Evolutionary conservation across 2,329 filamentous ascomycete species (phyloP).

Genomic region (Botrytis fabae): DNA sequence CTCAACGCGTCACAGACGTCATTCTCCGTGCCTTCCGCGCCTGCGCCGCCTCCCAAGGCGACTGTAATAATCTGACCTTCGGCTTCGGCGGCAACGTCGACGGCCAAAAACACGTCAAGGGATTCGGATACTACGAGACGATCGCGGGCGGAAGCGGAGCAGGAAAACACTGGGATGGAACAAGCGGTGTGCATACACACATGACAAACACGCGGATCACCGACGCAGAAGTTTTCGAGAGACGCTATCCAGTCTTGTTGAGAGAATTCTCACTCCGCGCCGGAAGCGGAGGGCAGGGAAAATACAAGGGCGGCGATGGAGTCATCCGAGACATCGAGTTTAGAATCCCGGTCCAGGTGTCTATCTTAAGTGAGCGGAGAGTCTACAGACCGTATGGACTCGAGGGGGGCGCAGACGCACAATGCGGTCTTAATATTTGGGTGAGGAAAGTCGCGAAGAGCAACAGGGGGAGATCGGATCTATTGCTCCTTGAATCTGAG

Average conservation of each 20-base stretch:
- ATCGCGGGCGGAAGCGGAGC: constrained; percentile 78
- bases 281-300: constrained; percentile 63
- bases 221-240: constrained; percentile 75
- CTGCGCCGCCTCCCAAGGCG: constrained; percentile 76
- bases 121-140: constrained; percentile 86
- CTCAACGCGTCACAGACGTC: constrained; percentile 79
- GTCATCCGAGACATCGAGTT: constrained; percentile 80
- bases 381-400: constrained; percentile 81
- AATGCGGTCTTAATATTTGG: constrained; percentile 85
- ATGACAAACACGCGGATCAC: constrained; percentile 87
- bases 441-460: constrained; percentile 67
- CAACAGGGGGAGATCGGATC: constrained; percentile 50
- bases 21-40: constrained; percentile 78
- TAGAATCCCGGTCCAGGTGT: constrained; percentile 72
- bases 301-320: constrained; percentile 70
- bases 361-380: constrained; percentile 74
- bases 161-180: constrained; percentile 70
- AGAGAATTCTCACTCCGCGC: constrained; percentile 65
- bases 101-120: constrained; percentile 60
- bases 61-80: constrained; percentile 84
- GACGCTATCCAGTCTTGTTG: constrained; percentile 71
- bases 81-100: constrained; percentile 71
- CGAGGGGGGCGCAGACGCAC: constrained; percentile 75
- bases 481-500: constrained; percentile 36
- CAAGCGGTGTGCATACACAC: constrained; percentile 72